These are phyloP conservation scores for Wickerhamomyces bisporus DNA, from an alignment of 805 yeast genomes.

Conservation along the genomic window DNA sequence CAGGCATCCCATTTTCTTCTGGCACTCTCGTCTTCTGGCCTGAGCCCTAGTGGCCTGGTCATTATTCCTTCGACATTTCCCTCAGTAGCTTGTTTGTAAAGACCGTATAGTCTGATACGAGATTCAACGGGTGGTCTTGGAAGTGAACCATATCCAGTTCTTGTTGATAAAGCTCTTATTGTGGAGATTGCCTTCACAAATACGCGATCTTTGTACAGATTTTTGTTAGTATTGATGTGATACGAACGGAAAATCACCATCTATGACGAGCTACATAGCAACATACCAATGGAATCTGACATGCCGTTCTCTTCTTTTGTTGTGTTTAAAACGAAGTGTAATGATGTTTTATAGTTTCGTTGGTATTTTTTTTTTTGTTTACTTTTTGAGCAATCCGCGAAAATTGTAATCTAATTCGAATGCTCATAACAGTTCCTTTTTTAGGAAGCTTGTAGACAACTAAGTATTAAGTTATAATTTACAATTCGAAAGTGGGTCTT, in stretches of 20 bases:
- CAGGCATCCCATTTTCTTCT: slow-evolving; percentile 82
- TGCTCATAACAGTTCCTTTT: not conserved
- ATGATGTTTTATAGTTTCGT: too few species aligned
- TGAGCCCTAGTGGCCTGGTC: slow-evolving; percentile 57
- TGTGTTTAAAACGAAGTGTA: too few species aligned
- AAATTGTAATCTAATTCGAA: too few species aligned
- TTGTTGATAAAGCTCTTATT: slow-evolving; percentile 63
- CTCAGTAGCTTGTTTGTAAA: slow-evolving; percentile 83
- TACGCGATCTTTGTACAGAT: slow-evolving; percentile 55
- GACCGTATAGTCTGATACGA: slow-evolving; percentile 67
- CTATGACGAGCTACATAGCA: too few species aligned
- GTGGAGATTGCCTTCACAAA: slow-evolving; percentile 81
- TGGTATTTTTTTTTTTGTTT: not conserved
- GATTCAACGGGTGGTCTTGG: slow-evolving; percentile 75
- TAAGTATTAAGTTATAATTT: too few species aligned
- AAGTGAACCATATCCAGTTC: slow-evolving; percentile 54
- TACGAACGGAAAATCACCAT: too few species aligned
- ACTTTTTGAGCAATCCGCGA: too few species aligned
- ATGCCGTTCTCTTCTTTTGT: not conserved
- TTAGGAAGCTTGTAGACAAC: too few species aligned
- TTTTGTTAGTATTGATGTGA: not conserved
- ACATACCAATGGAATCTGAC: slow-evolving; percentile 16
- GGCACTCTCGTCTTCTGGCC: slow-evolving; percentile 61
- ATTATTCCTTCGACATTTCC: slow-evolving; percentile 72
- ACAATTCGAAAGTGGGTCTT: too few species aligned